phyloP scores from a whole-genome alignment of 2,329 filamentous ascomycete species.

The Ceratocystis albifundus region DNA sequence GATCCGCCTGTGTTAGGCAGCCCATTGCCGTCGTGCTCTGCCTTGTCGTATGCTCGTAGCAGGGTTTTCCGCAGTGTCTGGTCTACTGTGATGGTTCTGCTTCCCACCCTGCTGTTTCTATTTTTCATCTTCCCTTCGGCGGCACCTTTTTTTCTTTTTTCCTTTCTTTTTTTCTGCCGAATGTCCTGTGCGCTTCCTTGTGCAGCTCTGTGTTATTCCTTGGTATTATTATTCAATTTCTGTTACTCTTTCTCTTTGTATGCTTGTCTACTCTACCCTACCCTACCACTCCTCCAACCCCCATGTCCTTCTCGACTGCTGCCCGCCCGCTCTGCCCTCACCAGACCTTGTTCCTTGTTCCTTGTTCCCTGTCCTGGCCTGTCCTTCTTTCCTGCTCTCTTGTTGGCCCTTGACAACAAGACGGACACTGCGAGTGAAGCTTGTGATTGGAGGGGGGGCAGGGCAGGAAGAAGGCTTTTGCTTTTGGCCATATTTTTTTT shows the following conservation, averaged over 20 bases:
- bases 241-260: too few relatives aligned
- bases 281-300: too few relatives aligned
- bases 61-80: too few relatives aligned
- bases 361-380: background rate
- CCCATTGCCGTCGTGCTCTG: too few relatives aligned
- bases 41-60: too few relatives aligned
- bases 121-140: background rate
- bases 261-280: too few relatives aligned
- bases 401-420: background rate
- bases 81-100: too few relatives aligned
- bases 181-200: too few relatives aligned
- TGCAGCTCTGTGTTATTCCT: too few relatives aligned
- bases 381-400: background rate
- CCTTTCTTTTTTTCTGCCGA: background rate
- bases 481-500: background rate
- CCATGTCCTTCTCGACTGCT: too few relatives aligned
- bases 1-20: too few relatives aligned
- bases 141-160: background rate
- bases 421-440: conserved; percentile 9
- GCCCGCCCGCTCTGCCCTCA: background rate
- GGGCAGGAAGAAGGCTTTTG: conserved; percentile 2
- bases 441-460: conserved; percentile 5
- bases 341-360: background rate
- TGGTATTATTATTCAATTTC: too few relatives aligned
- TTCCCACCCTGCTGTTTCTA: background rate